phyloP scores from a whole-genome alignment of 1,139 yeast genomes.

The Williopsis jadinii region DNA sequence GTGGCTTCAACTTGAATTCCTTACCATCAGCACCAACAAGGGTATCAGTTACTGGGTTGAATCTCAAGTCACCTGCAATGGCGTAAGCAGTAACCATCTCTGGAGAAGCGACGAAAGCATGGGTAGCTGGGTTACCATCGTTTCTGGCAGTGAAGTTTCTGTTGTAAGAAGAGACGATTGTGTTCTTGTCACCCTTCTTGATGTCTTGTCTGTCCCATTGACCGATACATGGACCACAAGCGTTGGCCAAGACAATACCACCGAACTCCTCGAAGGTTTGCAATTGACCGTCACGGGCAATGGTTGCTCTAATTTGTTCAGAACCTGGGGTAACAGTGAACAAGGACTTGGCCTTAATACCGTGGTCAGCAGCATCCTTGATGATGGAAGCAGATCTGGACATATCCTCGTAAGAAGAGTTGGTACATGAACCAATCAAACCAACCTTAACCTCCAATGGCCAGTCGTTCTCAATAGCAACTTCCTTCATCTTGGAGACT shows the following conservation, averaged over 20 bases:
- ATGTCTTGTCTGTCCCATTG: slow-evolving; percentile 99
- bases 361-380: slow-evolving; percentile 84
- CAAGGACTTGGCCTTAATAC: slow-evolving; percentile 82
- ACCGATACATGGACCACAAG: slow-evolving; percentile 99
- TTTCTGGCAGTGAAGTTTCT: slow-evolving; percentile 98
- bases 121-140: slow-evolving; percentile 98
- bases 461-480: slow-evolving; percentile 86
- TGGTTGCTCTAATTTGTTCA: slow-evolving; percentile 98
- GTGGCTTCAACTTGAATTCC: slow-evolving; percentile 89
- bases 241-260: slow-evolving; percentile 94
- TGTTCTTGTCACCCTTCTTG: slow-evolving; percentile 96
- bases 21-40: slow-evolving; percentile 92
- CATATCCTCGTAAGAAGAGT: slow-evolving; percentile 99
- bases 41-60: slow-evolving; percentile 95
- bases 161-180: slow-evolving; percentile 97
- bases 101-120: slow-evolving; percentile 97
- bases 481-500: slow-evolving; percentile 85
- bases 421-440: slow-evolving; percentile 98
- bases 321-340: slow-evolving; percentile 98
- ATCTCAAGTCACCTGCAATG: slow-evolving; percentile 94
- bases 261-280: slow-evolving; percentile 88
- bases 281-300: slow-evolving; percentile 94
- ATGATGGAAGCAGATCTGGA: slow-evolving; percentile 94
- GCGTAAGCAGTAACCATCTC: slow-evolving; percentile 96
- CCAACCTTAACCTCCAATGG: slow-evolving; percentile 93